phyloP scores from a whole-genome alignment of 176 grass and related monocot genomes.

The Eragrostis curvula region DNA sequence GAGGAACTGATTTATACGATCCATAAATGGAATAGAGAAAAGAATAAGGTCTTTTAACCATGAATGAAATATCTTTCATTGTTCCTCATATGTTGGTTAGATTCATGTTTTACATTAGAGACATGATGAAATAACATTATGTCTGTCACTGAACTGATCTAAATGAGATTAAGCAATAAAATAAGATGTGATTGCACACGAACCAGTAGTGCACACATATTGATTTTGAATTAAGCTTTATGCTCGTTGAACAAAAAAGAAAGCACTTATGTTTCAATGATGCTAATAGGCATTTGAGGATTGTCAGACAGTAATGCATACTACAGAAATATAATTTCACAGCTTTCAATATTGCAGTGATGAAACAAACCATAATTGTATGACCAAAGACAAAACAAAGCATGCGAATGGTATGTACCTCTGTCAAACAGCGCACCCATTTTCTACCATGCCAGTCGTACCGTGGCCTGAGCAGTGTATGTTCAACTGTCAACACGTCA shows the following conservation, averaged over 20 bases:
- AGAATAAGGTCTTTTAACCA: neutral
- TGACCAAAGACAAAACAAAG: neutral
- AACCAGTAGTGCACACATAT: neutral
- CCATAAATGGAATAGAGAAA: constrained; percentile 1
- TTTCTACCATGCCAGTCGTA: constrained; percentile 36
- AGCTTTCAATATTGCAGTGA: neutral
- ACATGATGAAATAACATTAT: neutral
- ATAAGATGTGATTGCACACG: neutral
- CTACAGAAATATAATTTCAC: neutral
- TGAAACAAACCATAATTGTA: neutral
- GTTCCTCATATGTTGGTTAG: neutral
- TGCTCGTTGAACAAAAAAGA: neutral
- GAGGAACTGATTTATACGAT: neutral
- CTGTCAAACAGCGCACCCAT: constrained; percentile 16
- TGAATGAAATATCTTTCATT: neutral
- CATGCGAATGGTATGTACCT: neutral
- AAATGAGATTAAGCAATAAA: neutral
- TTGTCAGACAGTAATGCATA: neutral
- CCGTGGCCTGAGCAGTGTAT: constrained; percentile 32
- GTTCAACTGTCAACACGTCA: constrained; percentile 36
- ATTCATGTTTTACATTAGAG: neutral
- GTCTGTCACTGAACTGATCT: neutral
- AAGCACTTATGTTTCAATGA: neutral
- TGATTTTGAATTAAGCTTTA: neutral
- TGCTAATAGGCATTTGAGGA: neutral